Evolutionary conservation across 331 rosid genomes (phyloP), one percentile per base, ranked within the genome.

Genomic region (Prunus yedoensis): DNA sequence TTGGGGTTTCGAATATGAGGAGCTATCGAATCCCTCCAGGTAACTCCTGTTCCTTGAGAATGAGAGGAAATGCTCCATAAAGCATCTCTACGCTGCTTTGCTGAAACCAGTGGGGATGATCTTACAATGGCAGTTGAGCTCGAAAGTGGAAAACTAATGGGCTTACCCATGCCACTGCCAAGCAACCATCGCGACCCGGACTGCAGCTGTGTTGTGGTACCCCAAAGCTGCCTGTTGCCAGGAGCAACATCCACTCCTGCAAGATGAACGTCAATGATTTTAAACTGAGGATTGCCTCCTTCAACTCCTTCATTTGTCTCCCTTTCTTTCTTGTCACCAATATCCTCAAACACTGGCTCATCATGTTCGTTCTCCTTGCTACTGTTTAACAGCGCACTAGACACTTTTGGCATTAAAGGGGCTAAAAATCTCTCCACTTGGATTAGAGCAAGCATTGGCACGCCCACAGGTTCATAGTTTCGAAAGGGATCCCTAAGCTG

Each of bases 31-130:
- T 78, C 74, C 50, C 75, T 52, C 70, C 81, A 63, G 67, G 71
- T 32, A 74, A 66, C 52, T 74, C 41, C 68, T 54, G 23, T 77
- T 54, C 38, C 82, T 30, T 80, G 73, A 59, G 76, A 68, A 58
- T 75, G 58, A 74, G 80, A 87, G 50, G 96, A 87, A 79, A 93
- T 79, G 89, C 93, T 90, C 95, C 98, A 93, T 14, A 90, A 43
- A 38, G 80, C 73, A 70, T 91, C 89, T 46, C 71, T 82, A 14
- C 28, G 70, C 68, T 59, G 75, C 71, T 84, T 83, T 21, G 82
- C 69, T 64, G 80, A 66, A 59, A 71, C 76, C 47, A 21, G 52
- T 0, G 86, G 64, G 5, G 88, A 76, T 60, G 85, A 75, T 70
- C 66, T 77, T 70, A 88, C 87, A 8, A 88, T 74, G 57, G 83